Base-by-base conservation (phyloP, 1,284 basidiomycete genomes). In the Omphalotus olearius region DNA sequence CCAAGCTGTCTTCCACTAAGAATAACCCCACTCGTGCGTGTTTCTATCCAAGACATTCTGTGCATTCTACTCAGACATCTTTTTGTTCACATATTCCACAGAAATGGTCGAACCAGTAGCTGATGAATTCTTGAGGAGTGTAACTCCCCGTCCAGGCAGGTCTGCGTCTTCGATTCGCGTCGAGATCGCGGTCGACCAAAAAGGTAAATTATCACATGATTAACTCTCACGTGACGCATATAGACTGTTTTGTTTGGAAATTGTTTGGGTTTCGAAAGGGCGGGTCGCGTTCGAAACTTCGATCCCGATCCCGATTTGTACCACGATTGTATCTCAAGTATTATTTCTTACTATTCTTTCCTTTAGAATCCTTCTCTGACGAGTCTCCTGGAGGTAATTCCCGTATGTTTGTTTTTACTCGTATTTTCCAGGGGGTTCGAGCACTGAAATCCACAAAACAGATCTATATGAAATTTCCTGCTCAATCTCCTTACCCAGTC, bases 361-460 rank as follows among this genome's bases (percentile, higher is more conserved):
- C 39, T 36, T 17, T 54, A 54, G 53, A 51, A 14, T 35, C 33
- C 26, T 14, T 37, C 11, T 44, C 44, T 33, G 30, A 33, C 6
- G 26, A 41, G 45, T 43, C 45, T 41, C 30, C 42, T 47, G 51
- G 51, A 55, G 54, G 54, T 55, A 50, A 14, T 42, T 53, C 44
- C 39, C 23, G 47, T 56, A 39, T 2, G 26, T 53, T 45, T 18
- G 4, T 50, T 30, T 35, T 42, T 51, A 23, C 28, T 17, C 11
- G 3, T n/a, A 28, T 11, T 6, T 50, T 52, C 39, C 20, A 37
- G n/a, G 25, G 30, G 17, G 6, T 44, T 45, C 48, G 25, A 17
- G n/a, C 7, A 20, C 35, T 26, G n/a, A n/a, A 18, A 3, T 46
- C 3, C 18, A 18, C 14, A 36, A 37, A 25, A 20, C 42, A 49